Evolutionary conservation across 331 rosid species (phyloP).

Genomic region (Acacia pycnantha): DNA sequence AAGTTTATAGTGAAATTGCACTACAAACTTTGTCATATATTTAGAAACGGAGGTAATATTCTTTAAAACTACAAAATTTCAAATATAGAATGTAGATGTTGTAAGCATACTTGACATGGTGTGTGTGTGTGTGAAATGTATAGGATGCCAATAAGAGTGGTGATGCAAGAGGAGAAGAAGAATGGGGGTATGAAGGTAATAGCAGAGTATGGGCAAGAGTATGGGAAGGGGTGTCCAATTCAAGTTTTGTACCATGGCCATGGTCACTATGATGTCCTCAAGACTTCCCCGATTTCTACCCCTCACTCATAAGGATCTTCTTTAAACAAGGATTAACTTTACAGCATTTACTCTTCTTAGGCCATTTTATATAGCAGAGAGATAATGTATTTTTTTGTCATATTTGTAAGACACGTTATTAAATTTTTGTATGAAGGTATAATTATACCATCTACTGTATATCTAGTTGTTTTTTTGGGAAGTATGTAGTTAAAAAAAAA

Average conservation of each 20-base stretch:
- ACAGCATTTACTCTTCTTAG: neutral
- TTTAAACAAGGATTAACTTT: neutral
- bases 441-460: no score
- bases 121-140: neutral
- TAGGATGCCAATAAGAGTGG: conserved; percentile 87
- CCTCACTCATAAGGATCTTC: neutral
- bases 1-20: no score
- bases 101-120: neutral
- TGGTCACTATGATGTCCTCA: conserved; percentile 80
- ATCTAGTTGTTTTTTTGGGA: no score
- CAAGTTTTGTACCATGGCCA: conserved; percentile 66
- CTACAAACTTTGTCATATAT: no score
- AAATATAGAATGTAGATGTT: no score
- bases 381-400: no score
- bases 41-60: no score
- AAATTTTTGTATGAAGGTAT: no score
- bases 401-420: no score
- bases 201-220: conserved; percentile 85
- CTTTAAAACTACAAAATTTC: no score
- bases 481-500: no score
- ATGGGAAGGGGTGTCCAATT: conserved; percentile 66
- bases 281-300: conserved; percentile 5
- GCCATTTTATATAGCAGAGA: no score
- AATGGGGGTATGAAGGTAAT: conserved; percentile 48
- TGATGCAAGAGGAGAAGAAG: conserved; percentile 59